Percentiles rank a stretch among this genome's conserved stretches.
Evolutionary conservation across 2,329 filamentous ascomycete genomes (phyloP).

Genomic region (Acrodontium crateriforme): DNA sequence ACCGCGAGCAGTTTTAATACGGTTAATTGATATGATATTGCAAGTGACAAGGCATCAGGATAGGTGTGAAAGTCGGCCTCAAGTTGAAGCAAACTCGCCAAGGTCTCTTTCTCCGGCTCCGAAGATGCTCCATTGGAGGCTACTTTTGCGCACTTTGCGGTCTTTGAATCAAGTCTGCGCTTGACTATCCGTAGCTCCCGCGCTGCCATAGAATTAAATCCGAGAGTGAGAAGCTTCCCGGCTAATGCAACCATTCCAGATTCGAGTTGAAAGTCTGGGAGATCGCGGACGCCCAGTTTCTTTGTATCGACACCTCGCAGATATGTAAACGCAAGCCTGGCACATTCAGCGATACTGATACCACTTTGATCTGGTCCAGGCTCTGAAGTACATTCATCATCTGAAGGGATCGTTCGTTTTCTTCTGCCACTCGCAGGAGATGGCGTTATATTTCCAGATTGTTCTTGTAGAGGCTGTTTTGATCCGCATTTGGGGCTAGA

Average conservation of each 20-base stretch:
- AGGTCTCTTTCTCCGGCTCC: conserved; percentile 26
- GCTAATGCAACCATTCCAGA: conserved; percentile 58
- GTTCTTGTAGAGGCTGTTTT: conserved; percentile 23
- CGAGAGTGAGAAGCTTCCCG: conserved; percentile 50
- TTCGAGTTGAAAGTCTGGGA: conserved; percentile 56
- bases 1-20: conserved; percentile 49
- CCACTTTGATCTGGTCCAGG: neutral
- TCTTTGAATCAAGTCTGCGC: conserved; percentile 40
- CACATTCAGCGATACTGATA: conserved; percentile 52
- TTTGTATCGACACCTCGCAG: conserved; percentile 43
- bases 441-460: conserved; percentile 38
- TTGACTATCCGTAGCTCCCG: conserved; percentile 58
- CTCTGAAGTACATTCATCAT: neutral
- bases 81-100: conserved; percentile 52
- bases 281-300: conserved; percentile 37
- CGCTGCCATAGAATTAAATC: conserved; percentile 52
- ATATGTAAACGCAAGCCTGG: conserved; percentile 51
- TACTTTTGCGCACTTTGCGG: conserved; percentile 1
- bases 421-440: too few relatives aligned
- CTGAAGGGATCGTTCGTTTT: conserved; percentile 1
- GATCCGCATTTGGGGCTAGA: too few relatives aligned
- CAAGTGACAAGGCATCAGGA: conserved; percentile 32
- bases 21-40: conserved; percentile 52
- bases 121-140: neutral
- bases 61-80: conserved; percentile 28